phyloP scores from a whole-genome alignment of 169 alveolate genomes.

The Plasmodium coatneyi region DNA sequence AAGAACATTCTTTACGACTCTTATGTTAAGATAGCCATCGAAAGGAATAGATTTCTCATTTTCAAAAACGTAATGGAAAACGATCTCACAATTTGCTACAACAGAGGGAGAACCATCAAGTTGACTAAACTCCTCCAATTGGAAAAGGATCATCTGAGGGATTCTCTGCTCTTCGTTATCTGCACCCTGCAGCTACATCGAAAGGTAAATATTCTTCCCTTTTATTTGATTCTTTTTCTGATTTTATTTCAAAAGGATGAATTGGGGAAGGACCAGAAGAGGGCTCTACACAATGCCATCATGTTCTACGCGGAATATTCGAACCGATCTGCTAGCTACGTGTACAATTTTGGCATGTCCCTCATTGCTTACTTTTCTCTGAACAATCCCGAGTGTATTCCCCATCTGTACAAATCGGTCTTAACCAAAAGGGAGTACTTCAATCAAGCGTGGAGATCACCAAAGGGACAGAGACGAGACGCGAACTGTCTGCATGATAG shows the following conservation, averaged over 20 bases:
- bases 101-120: not conserved
- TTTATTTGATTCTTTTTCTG: constrained; percentile 40
- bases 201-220: not conserved
- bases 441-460: not conserved
- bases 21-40: constrained; percentile 23
- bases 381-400: not conserved
- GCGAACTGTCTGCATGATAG: not conserved
- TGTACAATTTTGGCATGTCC: constrained; percentile 29
- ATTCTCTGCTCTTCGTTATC: constrained; percentile 22
- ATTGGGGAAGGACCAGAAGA: constrained; percentile 14
- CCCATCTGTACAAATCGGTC: constrained; percentile 8
- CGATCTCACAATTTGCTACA: constrained; percentile 10
- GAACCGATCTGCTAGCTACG: not conserved
- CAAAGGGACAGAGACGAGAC: not conserved
- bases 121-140: constrained; percentile 19
- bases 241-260: constrained; percentile 30
- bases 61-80: constrained; percentile 47
- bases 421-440: not conserved
- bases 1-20: constrained; percentile 18
- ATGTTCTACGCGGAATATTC: not conserved
- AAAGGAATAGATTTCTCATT: constrained; percentile 21
- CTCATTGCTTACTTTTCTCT: constrained; percentile 11
- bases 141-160: constrained; percentile 8
- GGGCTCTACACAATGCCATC: not conserved
- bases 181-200: constrained; percentile 5